These are phyloP conservation scores for Yamagishiella unicocca DNA, from an alignment of 139 green algal genomes.

Conservation along the genomic window DNA sequence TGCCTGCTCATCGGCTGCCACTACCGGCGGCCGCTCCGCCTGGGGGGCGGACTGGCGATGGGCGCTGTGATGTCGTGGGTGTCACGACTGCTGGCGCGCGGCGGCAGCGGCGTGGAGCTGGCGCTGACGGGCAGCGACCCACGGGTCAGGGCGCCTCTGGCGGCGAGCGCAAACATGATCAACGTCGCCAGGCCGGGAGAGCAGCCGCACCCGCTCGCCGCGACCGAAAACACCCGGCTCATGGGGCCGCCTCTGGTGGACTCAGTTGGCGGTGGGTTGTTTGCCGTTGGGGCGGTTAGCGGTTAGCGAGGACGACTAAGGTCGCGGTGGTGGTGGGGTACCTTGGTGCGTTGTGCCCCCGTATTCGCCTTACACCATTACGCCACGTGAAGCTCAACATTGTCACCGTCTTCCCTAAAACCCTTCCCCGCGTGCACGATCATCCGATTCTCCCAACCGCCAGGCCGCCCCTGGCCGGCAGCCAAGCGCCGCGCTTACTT, in stretches of 20 bases:
- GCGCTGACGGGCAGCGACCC: constrained; percentile 21
- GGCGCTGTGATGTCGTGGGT: constrained; percentile 1
- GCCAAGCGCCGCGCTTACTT: constrained; percentile 10
- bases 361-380: too few species aligned
- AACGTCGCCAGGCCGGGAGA: neutral
- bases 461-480: constrained; percentile 6
- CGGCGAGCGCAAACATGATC: neutral
- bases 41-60: neutral
- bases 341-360: too few species aligned
- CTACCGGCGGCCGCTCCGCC: constrained; percentile 13
- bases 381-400: too few species aligned
- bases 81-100: constrained; percentile 6
- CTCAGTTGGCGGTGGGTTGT: neutral
- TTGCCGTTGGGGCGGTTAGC: too few species aligned
- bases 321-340: too few species aligned
- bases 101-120: constrained; percentile 25
- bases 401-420: neutral
- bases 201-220: constrained; percentile 23
- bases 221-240: constrained; percentile 3
- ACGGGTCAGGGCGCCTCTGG: constrained; percentile 23
- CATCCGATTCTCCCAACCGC: neutral
- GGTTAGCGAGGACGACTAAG: too few species aligned
- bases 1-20: constrained; percentile 1
- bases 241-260: constrained; percentile 5
- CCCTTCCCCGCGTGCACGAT: neutral